phyloP scores from a whole-genome alignment of 441 rosid genomes.

The Jatropha podagrica region DNA sequence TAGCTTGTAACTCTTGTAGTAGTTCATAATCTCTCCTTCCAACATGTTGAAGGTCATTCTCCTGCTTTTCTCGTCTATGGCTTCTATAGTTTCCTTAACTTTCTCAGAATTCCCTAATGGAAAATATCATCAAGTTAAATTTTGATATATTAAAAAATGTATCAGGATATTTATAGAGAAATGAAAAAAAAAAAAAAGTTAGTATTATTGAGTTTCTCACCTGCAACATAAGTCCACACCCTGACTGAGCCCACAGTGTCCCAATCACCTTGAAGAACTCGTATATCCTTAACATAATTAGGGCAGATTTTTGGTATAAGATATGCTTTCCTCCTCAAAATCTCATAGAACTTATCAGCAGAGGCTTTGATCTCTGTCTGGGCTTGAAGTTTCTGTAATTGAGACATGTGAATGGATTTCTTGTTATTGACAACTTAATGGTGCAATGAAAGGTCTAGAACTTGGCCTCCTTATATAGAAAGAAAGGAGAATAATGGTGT shows the following conservation, averaged over 20 bases:
- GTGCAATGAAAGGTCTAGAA: too few species aligned
- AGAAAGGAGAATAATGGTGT: too few species aligned
- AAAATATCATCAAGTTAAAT: too few species aligned
- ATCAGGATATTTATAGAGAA: neutral
- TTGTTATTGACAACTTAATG: too few species aligned
- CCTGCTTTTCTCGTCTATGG: slow-evolving; percentile 8
- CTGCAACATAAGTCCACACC: slow-evolving; percentile 15
- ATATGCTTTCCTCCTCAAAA: slow-evolving; percentile 1
- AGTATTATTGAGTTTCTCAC: too few species aligned
- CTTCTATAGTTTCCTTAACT: slow-evolving; percentile 9
- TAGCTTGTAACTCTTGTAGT: slow-evolving; percentile 13
- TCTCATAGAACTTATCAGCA: slow-evolving; percentile 11
- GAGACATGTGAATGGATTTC: too few species aligned
- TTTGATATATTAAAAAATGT: neutral
- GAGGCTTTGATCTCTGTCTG: slow-evolving; percentile 8
- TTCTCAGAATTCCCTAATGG: slow-evolving; percentile 8
- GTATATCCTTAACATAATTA: slow-evolving; percentile 7
- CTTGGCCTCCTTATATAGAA: too few species aligned
- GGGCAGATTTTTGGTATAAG: slow-evolving; percentile 16
- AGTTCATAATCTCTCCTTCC: slow-evolving; percentile 5
- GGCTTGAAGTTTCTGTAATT: too few species aligned
- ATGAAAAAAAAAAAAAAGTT: neutral
- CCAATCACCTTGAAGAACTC: slow-evolving; percentile 14
- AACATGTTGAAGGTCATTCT: neutral
- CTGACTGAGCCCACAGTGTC: slow-evolving; percentile 11